Evolutionary conservation across 2,329 filamentous ascomycete genomes (phyloP), one percentile per base, ranked within the genome.

Genomic region (Fusarium sp.): DNA sequence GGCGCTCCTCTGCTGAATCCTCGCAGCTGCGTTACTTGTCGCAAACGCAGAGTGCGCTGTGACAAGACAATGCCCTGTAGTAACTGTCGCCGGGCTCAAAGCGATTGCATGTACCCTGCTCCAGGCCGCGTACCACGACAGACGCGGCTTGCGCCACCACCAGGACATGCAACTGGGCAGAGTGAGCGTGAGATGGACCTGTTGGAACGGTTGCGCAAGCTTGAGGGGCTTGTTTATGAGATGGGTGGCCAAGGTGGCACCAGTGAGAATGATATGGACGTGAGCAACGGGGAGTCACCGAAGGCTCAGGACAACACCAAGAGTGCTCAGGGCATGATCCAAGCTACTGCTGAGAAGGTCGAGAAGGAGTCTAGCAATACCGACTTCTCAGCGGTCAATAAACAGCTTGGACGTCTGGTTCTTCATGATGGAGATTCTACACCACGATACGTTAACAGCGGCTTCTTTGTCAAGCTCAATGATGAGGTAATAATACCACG

Each of bases 161-260:
- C 82, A 20, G 85, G 85, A 7, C 12, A 20, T 31, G 15, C 20
- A 69, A 15, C 20, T 18, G 85, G 82, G 35, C 84, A 86, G 44
- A 89, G 84, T 71, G 86, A 89, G 74, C 83, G 88, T 42, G 88
- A 90, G 77, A 80, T 84, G 28, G 91, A 93, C 80, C 81, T 94
- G 55, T 82, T 93, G 77, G 91, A 92, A 77, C 84, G 92, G 5
- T 75, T 94, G 75, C 83, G 88, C 60, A 90, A 91, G 77, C 80
- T 94, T 31, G 92, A 94, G 76, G 90, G 90, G 42, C 92, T 94
- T 20, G 92, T 94, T 16, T 85, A 89, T 75, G 88, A 89, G 69
- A 78, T 91, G 50, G 89, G 88, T 76, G 86, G 87, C 9, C 88
- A 90, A 23, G 39, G 42, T 4, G 18, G n/a, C 12, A 20, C 21